Evolutionary conservation across 176 grass and related monocot genomes (phyloP), one percentile per base, ranked within the genome.

Genomic region (Chloris gayana): DNA sequence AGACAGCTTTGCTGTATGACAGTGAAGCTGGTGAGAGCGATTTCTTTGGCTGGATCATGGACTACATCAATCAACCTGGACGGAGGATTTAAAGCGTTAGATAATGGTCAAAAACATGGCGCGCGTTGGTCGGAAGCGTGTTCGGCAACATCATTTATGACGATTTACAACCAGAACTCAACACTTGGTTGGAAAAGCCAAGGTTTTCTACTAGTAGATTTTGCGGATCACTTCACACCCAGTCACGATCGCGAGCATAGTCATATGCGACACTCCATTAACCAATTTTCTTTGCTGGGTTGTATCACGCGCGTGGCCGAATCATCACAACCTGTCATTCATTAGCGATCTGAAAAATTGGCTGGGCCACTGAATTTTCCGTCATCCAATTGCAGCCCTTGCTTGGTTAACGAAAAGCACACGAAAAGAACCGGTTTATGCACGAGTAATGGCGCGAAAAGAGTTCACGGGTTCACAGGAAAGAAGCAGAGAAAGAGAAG

Each of bases 81-180:
- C 7, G 22, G 35, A 30, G 39, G 39, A 64, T 32, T 32, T 13
- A 44, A 77, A 53, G 71, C 18, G 13, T 24, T 57, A 6, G 4
- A 7, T 54, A 35, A 29, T 13, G 37, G 58, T 64, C 15, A 64
- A 27, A 61, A 32, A 32, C 58, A 45, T 17, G 6, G 13, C 21
- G 72, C 72, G 49, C 72, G 11, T 22, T 66, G 63, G 63, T 66
- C 63, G 63, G 31, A 66, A 54, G 53, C 73, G 19, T 57, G 82
- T 46, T 45, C 25, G 64, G 50, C 64, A 84, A n/a, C 64, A 0
- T 17, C 61, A 33, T 75, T 75, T 19, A 33, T 9, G 11, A 5
- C 64, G 26, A 31, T 22, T 42, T 51, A 27, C 44, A 19, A 11
- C 25, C 7, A 47, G 58, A 61, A 61, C 58, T 18, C 8, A 11